phyloP scores from a whole-genome alignment of 192 early-diverging fungal genomes.

The Entophlyctis luteolus region DNA sequence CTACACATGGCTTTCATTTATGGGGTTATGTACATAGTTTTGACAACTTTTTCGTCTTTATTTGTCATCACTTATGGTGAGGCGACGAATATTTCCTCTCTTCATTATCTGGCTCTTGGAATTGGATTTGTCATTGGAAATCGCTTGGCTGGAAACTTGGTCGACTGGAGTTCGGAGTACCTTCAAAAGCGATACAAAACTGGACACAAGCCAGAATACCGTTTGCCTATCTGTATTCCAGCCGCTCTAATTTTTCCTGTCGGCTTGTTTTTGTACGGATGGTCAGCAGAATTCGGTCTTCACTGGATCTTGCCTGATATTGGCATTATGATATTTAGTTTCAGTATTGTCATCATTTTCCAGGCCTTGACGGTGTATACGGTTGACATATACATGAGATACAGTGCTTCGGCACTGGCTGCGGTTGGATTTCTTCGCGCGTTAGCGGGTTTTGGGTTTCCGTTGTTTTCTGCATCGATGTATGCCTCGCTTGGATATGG shows the following conservation, averaged over 20 bases:
- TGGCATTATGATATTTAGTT: background rate
- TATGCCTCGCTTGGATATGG: constrained; percentile 10
- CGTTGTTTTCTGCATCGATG: constrained; percentile 6
- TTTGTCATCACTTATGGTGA: constrained; percentile 4
- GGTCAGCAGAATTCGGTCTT: background rate
- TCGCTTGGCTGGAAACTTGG: background rate
- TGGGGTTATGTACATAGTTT: constrained; percentile 21
- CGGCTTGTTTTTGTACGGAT: constrained; percentile 18
- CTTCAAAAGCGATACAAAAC: constrained; percentile 17
- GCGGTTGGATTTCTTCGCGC: background rate
- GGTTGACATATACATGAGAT: constrained; percentile 8
- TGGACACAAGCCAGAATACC: constrained; percentile 19
- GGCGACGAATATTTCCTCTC: background rate
- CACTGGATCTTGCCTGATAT: constrained; percentile 18
- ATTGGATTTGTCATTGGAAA: constrained; percentile 15
- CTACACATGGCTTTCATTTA: constrained; percentile 18
- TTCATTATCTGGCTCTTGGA: constrained; percentile 7
- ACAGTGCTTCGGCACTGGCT: constrained; percentile 7
- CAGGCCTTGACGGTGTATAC: constrained; percentile 15
- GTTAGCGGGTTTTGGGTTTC: constrained; percentile 15
- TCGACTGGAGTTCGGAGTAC: background rate
- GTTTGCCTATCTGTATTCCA: constrained; percentile 12
- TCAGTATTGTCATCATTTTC: constrained; percentile 6
- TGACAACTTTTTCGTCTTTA: constrained; percentile 8
- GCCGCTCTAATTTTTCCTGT: background rate